Base-by-base conservation (phyloP, 176 grass and related monocot genomes). In the Alloteropsis semialata region DNA sequence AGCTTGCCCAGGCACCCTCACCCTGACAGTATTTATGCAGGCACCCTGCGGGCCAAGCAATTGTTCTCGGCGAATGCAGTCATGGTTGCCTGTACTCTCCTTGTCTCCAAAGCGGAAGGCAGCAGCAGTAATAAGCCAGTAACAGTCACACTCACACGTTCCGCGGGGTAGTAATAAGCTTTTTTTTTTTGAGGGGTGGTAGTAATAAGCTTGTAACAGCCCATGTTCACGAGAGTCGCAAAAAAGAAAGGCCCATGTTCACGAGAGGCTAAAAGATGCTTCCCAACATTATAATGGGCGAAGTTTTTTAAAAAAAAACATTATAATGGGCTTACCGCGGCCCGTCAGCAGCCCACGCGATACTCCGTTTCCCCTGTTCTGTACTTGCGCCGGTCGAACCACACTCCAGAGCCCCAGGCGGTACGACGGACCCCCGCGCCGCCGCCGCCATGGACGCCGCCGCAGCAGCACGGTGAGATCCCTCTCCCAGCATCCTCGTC, bases 361-460 rank as follows among this genome's bases (percentile, higher is more conserved):
- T 57, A 57, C 9, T 57, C 54, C 22, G 54, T 30, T 28, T 28
- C 22, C 50, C 29, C 62, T 22, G 17, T 38, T 17, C 6, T 5
- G 58, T 3, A 25, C 3, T 58, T 10, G n/a, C 28, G 18, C 18
- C 51, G 18, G 51, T 19, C 19, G 36, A 18, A n/a, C n/a, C n/a
- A n/a, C n/a, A n/a, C n/a, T n/a, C n/a, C n/a, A n/a, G n/a, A n/a
- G n/a, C n/a, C n/a, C n/a, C n/a, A n/a, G n/a, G n/a, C n/a, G n/a
- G n/a, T n/a, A n/a, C n/a, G n/a, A n/a, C n/a, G 68, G 48, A 7
- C 62, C 30, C 51, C 19, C 15, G 24, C 66, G 30, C 43, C 76
- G 21, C 71, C 78, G 71, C 85, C 62, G 53, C 72, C 82, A 89
- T 89, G 82, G 82, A 81, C 64, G 88, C 24, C 37, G 44, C 77